Evolutionary conservation across 306 rosid genomes (phyloP).

Genomic region (Malus sieversii): DNA sequence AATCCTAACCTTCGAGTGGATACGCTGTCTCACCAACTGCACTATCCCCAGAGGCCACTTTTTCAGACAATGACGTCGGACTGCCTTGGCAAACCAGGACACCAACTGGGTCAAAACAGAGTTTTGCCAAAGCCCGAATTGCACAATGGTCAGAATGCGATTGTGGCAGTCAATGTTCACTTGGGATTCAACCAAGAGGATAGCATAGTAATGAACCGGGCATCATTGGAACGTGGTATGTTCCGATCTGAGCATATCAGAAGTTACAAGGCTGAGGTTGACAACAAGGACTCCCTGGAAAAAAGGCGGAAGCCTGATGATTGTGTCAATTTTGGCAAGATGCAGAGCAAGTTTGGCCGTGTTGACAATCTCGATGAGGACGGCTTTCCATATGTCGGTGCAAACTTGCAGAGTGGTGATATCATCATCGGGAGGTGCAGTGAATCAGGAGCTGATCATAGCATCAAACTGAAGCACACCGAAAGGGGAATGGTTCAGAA

Average conservation of each 20-base stretch:
- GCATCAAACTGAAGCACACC: constrained; percentile 83
- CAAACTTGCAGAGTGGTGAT: constrained; percentile 85
- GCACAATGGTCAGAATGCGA: constrained; percentile 88
- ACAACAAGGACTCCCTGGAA: constrained; percentile 63
- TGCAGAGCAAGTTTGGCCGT: constrained; percentile 78
- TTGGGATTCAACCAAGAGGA: constrained; percentile 95
- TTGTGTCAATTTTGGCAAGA: constrained; percentile 69
- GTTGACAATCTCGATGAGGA: constrained; percentile 95
- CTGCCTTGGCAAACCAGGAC: constrained; percentile 64
- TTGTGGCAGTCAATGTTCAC: constrained; percentile 96
- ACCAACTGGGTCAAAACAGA: constrained; percentile 19
- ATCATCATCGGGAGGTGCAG: constrained; percentile 80
- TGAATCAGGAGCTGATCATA: constrained; percentile 83
- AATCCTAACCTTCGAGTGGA: constrained; percentile 81
- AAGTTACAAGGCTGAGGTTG: constrained; percentile 87
- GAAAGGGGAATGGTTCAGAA: constrained; percentile 94
- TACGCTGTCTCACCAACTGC: constrained; percentile 73
- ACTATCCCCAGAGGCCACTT: constrained; percentile 88
- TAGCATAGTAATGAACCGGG: constrained; percentile 87
- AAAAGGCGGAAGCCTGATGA: constrained; percentile 78
- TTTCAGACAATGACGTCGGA: constrained; percentile 72
- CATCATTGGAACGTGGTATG: constrained; percentile 98
- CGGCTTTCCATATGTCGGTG: constrained; percentile 83
- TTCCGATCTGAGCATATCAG: constrained; percentile 84
- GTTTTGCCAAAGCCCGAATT: constrained; percentile 62